Percentiles rank a stretch among this genome's conserved stretches.
phyloP scores from a whole-genome alignment of 805 yeast genomes.

The Cephaloascus albidus region DNA sequence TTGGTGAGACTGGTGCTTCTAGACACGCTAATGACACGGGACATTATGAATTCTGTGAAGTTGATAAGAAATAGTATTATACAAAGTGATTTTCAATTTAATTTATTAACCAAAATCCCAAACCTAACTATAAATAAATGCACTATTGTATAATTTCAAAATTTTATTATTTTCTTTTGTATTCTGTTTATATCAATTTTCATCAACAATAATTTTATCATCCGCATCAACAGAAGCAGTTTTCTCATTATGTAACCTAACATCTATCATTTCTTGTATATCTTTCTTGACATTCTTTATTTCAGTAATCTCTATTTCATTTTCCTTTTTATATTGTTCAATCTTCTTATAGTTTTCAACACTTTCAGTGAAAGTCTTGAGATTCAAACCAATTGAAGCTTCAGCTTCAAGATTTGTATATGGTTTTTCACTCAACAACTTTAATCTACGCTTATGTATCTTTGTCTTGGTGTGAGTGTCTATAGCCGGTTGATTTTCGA shows the following conservation, averaged over 20 bases:
- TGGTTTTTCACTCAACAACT: conserved; percentile 66
- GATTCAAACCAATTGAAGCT: conserved; percentile 79
- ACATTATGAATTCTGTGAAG: conserved; percentile 57
- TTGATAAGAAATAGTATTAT: conserved; percentile 7
- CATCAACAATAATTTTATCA: neutral
- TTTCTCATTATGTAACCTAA: neutral
- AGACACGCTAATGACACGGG: conserved; percentile 56
- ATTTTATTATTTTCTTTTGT: too few relatives aligned
- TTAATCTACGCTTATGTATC: conserved; percentile 80
- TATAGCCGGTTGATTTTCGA: conserved; percentile 67
- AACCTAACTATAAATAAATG: neutral
- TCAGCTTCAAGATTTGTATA: conserved; percentile 84
- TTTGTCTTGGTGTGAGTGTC: conserved; percentile 68
- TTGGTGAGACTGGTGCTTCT: conserved; percentile 58
- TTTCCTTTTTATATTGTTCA: conserved; percentile 24
- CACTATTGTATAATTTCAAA: too few relatives aligned
- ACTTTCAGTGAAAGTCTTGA: conserved; percentile 53
- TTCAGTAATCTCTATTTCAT: conserved; percentile 34
- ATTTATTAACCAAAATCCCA: neutral
- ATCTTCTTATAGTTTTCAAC: conserved; percentile 51
- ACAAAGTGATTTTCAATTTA: neutral
- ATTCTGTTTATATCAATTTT: neutral
- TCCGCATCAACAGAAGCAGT: neutral
- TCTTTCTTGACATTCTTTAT: conserved; percentile 24
- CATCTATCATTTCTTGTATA: conserved; percentile 1